phyloP scores from a whole-genome alignment of 2,329 filamentous ascomycete species.

The Monilinia aucupariae region DNA sequence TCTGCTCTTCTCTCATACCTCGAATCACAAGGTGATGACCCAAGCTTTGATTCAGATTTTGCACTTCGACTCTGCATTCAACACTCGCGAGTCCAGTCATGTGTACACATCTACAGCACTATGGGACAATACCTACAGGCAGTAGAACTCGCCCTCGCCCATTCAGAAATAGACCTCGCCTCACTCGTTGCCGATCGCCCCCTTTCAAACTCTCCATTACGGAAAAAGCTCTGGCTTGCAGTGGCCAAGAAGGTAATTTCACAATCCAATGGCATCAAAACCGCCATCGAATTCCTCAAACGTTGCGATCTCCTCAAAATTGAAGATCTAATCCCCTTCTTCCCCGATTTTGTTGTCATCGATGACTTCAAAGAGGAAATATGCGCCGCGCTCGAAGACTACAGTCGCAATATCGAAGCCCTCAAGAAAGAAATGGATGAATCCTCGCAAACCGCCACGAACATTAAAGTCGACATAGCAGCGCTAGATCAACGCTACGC shows the following conservation, averaged over 20 bases:
- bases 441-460: conserved; percentile 76
- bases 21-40: conserved; percentile 81
- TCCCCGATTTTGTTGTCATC: conserved; percentile 96
- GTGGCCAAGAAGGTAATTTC: conserved; percentile 92
- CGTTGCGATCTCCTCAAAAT: conserved; percentile 89
- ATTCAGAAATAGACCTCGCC: conserved; percentile 84
- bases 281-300: conserved; percentile 87
- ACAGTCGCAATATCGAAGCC: conserved; percentile 81
- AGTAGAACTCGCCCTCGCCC: conserved; percentile 84
- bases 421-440: conserved; percentile 96
- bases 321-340: conserved; percentile 96
- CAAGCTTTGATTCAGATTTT: conserved; percentile 90
- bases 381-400: conserved; percentile 86
- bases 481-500: conserved; percentile 84
- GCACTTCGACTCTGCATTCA: conserved; percentile 93
- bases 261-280: conserved; percentile 79
- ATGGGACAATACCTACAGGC: conserved; percentile 95
- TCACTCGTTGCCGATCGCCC: conserved; percentile 83
- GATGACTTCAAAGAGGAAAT: conserved; percentile 99
- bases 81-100: conserved; percentile 85
- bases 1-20: conserved; percentile 81
- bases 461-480: conserved; percentile 86
- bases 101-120: conserved; percentile 93
- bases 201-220: conserved; percentile 68
- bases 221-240: conserved; percentile 92